These are phyloP conservation scores for Eutypella sp. DNA, from an alignment of 2,329 filamentous ascomycete species.

Conservation along the genomic window DNA sequence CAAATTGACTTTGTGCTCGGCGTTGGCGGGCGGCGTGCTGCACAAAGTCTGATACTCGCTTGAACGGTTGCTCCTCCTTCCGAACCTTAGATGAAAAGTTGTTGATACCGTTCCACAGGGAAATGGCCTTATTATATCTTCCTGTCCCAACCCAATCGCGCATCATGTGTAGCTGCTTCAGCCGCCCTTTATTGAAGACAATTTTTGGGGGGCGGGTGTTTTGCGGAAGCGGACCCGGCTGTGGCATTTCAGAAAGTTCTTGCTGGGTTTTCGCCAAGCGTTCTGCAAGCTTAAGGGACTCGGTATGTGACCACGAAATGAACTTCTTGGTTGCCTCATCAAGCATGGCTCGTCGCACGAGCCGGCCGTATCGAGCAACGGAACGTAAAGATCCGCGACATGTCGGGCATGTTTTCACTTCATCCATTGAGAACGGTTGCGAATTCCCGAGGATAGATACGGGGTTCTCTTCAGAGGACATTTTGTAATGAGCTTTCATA, in stretches of 20 bases:
- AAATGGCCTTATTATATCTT: constrained; percentile 19
- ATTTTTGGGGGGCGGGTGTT: constrained; percentile 2
- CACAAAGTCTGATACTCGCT: constrained; percentile 41
- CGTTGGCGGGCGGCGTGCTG: constrained; percentile 31
- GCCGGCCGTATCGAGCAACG: constrained; percentile 56
- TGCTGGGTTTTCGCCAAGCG: constrained; percentile 21
- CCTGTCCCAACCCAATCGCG: constrained; percentile 11
- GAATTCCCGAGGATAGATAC: constrained; percentile 30
- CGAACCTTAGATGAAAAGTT: constrained; percentile 25
- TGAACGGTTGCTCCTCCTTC: constrained; percentile 45
- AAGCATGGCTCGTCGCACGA: constrained; percentile 54
- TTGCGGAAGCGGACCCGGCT: background rate
- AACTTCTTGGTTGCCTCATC: constrained; percentile 63
- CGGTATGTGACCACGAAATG: constrained; percentile 45
- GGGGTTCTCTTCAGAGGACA: constrained; percentile 31
- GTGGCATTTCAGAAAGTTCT: background rate
- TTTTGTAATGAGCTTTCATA: constrained; percentile 45
- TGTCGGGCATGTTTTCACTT: constrained; percentile 49
- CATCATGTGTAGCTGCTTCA: constrained; percentile 12
- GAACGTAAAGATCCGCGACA: constrained; percentile 56
- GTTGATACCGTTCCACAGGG: constrained; percentile 14
- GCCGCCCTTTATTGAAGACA: constrained; percentile 3
- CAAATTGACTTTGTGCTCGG: constrained; percentile 22
- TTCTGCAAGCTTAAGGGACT: constrained; percentile 35
- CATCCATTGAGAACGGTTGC: constrained; percentile 43